These are phyloP conservation scores for Elongisporangium prolatum DNA, from an alignment of 352 stramenopile genomes.

Conservation along the genomic window DNA sequence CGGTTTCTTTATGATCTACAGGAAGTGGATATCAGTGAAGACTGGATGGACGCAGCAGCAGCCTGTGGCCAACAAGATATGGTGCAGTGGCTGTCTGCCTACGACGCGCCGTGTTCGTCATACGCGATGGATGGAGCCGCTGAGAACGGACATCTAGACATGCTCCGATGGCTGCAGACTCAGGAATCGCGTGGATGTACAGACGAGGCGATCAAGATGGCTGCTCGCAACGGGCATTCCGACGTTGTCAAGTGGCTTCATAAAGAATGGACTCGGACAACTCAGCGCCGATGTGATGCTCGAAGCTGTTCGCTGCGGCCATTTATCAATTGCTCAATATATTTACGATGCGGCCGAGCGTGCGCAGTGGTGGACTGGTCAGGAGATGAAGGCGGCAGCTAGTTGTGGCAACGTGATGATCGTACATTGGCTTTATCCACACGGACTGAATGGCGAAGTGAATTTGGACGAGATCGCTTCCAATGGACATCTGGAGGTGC, in stretches of 20 bases:
- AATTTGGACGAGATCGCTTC: not conserved
- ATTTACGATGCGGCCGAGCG: no score
- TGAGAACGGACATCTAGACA: slow-evolving; percentile 37
- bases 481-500: not conserved
- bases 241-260: no score
- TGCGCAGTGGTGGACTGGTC: not conserved
- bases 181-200: slow-evolving; percentile 5
- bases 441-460: not conserved
- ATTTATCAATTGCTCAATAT: no score
- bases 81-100: slow-evolving; percentile 40
- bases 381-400: no score
- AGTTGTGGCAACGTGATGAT: no score
- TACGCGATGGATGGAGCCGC: slow-evolving; percentile 43
- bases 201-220: not conserved
- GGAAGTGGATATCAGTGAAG: slow-evolving; percentile 21
- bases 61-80: slow-evolving; percentile 39
- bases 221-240: not conserved
- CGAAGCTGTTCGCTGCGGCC: no score
- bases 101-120: slow-evolving; percentile 30
- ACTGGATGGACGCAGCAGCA: slow-evolving; percentile 43
- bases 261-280: no score
- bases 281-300: no score
- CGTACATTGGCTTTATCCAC: not conserved
- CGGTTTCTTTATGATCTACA: slow-evolving; percentile 35
- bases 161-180: slow-evolving; percentile 3